A percentile compares a stretch with the other conserved stretches of the same genome.
phyloP scores from a whole-genome alignment of 768 basidiomycete species.

The Tricholoma saponaceum region DNA sequence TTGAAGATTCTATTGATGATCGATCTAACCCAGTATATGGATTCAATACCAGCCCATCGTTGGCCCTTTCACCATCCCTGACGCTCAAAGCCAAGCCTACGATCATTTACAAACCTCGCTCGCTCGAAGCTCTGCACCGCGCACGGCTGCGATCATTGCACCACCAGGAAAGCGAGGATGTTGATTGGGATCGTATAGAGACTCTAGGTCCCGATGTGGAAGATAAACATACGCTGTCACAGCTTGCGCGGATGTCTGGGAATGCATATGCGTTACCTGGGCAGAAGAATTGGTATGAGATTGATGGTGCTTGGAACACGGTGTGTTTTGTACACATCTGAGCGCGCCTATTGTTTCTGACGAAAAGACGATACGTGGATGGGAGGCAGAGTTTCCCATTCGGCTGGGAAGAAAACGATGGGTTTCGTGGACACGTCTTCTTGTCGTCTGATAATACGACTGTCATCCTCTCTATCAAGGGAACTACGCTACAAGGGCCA shows the following conservation, averaged over 20 bases:
- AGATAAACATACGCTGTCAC: constrained; percentile 73
- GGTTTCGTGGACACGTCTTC: constrained; percentile 91
- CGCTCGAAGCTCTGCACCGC: constrained; percentile 43
- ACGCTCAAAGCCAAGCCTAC: constrained; percentile 47
- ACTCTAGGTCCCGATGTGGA: constrained; percentile 74
- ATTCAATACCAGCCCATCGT: background rate
- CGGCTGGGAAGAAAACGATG: constrained; percentile 72
- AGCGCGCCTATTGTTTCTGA: background rate
- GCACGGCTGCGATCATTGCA: constrained; percentile 51
- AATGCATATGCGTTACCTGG: constrained; percentile 84
- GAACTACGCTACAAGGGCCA: constrained; percentile 77
- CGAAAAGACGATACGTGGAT: constrained; percentile 3
- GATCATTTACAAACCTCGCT: constrained; percentile 57
- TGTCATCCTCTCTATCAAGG: constrained; percentile 84
- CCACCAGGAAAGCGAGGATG: constrained; percentile 41
- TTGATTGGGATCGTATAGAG: constrained; percentile 67
- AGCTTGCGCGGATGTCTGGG: constrained; percentile 84
- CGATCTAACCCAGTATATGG: constrained; percentile 1
- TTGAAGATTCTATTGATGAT: constrained; percentile 1
- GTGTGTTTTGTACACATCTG: constrained; percentile 22
- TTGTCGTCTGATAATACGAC: constrained; percentile 74
- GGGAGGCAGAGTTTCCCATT: constrained; percentile 67
- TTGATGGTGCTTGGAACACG: constrained; percentile 71
- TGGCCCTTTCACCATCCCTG: background rate
- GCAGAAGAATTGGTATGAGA: constrained; percentile 74